These are phyloP conservation scores for Yarrowia divulgata DNA, from an alignment of 805 yeast species.

Conservation along the genomic window DNA sequence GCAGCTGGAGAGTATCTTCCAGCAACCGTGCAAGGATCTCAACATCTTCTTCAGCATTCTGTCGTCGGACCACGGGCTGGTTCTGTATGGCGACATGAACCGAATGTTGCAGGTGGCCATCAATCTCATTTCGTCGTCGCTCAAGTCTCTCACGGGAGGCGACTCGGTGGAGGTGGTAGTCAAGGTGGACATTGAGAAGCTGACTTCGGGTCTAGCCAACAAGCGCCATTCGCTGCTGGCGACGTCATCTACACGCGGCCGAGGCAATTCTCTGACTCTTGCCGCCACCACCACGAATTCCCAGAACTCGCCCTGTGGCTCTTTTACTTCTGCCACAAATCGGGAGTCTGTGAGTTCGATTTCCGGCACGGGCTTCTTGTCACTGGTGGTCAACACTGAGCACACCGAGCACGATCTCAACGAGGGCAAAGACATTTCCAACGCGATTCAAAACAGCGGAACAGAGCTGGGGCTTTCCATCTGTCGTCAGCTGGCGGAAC, in stretches of 20 bases:
- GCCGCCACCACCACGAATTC: neutral
- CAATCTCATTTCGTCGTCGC: conserved; percentile 88
- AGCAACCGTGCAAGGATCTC: conserved; percentile 60
- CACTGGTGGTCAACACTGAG: conserved; percentile 9
- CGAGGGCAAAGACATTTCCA: conserved; percentile 34
- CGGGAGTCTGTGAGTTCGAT: conserved; percentile 10
- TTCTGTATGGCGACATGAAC: conserved; percentile 86
- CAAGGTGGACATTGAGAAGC: conserved; percentile 19
- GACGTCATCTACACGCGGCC: neutral
- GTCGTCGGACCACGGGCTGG: conserved; percentile 52
- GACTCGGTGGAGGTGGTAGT: conserved; percentile 64
- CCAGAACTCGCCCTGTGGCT: conserved; percentile 16
- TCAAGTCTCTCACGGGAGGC: conserved; percentile 90
- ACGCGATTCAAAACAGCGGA: conserved; percentile 54
- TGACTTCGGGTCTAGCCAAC: conserved; percentile 4
- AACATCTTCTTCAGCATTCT: conserved; percentile 20
- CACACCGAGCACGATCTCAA: conserved; percentile 34
- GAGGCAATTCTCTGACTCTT: conserved; percentile 9
- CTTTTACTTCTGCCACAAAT: conserved; percentile 7
- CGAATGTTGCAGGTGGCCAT: conserved; percentile 89
- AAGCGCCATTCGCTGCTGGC: neutral
- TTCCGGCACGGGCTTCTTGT: conserved; percentile 3
- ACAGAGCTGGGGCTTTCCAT: conserved; percentile 92
- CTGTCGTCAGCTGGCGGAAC: conserved; percentile 85
- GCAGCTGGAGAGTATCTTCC: conserved; percentile 87